Conservation (phyloP, 768 basidiomycete species). For the Tulasnella sp. region DNA sequence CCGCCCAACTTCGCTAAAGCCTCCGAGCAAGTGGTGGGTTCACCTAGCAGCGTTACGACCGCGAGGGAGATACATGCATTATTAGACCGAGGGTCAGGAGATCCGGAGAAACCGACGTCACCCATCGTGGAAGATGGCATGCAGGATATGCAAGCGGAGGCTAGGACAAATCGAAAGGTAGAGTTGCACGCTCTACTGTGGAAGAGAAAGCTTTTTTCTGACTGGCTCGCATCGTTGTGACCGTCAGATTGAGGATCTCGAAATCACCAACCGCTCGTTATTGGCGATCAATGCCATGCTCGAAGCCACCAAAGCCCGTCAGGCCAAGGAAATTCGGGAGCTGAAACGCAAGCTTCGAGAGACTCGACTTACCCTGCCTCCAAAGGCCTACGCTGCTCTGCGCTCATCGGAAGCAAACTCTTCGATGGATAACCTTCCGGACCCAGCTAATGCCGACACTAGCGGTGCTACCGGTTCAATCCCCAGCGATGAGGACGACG, state of each 20-base stretch:
- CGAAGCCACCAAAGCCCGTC: slow-evolving; percentile 73
- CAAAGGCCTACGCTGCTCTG: slow-evolving; percentile 40
- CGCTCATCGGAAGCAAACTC: slow-evolving; percentile 51
- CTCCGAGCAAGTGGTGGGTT: background rate
- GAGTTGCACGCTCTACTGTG: slow-evolving; percentile 29
- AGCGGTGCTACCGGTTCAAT: slow-evolving; percentile 26
- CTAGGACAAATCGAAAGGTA: slow-evolving; percentile 87
- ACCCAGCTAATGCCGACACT: slow-evolving; percentile 41
- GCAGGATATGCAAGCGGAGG: slow-evolving; percentile 42
- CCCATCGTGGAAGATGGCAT: background rate
- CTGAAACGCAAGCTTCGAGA: slow-evolving; percentile 79
- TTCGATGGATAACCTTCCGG: slow-evolving; percentile 41
- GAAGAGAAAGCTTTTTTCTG: slow-evolving; percentile 16
- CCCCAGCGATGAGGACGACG: slow-evolving; percentile 31
- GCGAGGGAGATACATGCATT: slow-evolving; percentile 12
- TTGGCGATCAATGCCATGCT: slow-evolving; percentile 78
- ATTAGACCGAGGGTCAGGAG: background rate
- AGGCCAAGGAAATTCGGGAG: slow-evolving; percentile 81
- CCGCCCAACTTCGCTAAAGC: slow-evolving; percentile 3
- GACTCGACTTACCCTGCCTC: slow-evolving; percentile 72
- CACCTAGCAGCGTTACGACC: background rate
- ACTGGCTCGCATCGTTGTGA: background rate
- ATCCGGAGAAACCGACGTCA: background rate
- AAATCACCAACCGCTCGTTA: slow-evolving; percentile 84
- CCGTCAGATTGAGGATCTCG: slow-evolving; percentile 81